Evolutionary conservation across 192 early-diverging fungal species (phyloP).

Genomic region (Umbelopsis isabellina): DNA sequence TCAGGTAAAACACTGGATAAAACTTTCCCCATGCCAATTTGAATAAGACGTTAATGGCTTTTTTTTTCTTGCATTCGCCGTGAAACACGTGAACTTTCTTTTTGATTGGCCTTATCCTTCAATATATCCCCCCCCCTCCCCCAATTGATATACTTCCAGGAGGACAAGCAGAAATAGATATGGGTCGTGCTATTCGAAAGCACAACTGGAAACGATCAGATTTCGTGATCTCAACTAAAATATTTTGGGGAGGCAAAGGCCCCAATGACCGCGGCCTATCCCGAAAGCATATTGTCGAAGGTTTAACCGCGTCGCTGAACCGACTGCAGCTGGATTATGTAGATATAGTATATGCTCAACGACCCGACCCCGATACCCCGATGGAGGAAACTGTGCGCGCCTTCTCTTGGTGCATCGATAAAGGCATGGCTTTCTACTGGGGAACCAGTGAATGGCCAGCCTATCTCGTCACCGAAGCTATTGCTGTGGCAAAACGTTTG

Average conservation of each 20-base stretch:
- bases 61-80: background rate
- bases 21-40: background rate
- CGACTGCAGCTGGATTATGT: slow-evolving; percentile 77
- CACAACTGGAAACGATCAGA: slow-evolving; percentile 65
- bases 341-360: slow-evolving; percentile 80
- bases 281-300: slow-evolving; percentile 86
- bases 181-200: slow-evolving; percentile 80
- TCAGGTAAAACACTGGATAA: slow-evolving; percentile 28
- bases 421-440: slow-evolving; percentile 85
- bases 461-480: slow-evolving; percentile 76
- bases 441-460: slow-evolving; percentile 84
- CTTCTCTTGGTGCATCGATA: slow-evolving; percentile 81
- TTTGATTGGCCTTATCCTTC: background rate
- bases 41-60: background rate
- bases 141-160: slow-evolving; percentile 18
- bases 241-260: slow-evolving; percentile 74
- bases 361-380: slow-evolving; percentile 65
- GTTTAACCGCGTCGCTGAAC: slow-evolving; percentile 69
- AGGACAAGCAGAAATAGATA: slow-evolving; percentile 74
- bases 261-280: slow-evolving; percentile 84
- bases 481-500: slow-evolving; percentile 66
- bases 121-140: background rate
- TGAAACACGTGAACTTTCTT: slow-evolving; percentile 17
- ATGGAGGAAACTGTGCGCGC: slow-evolving; percentile 88
- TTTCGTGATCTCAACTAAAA: slow-evolving; percentile 81